Evolutionary conservation across 345 rosid species (phyloP), one percentile per base, ranked within the genome.

Genomic region (Pugionium dolabratum): DNA sequence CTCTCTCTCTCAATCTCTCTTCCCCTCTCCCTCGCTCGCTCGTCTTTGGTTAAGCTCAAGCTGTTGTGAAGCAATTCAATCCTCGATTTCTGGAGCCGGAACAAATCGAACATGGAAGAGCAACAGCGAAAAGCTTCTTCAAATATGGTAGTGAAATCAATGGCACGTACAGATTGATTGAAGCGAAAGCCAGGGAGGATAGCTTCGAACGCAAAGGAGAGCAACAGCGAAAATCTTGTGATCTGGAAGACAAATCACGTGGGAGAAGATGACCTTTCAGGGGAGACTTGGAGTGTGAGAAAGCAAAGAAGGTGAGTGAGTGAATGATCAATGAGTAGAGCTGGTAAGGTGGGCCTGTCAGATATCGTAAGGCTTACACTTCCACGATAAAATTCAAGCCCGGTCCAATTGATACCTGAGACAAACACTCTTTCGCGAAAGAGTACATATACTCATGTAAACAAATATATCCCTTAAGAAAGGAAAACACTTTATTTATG

Each of bases 231-330:
- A 8, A 55, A 62, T 54, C 6, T 54, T 29, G 72, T 66, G 76
- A 73, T 66, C 57, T 62, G 62, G 67, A 53, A 53, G 68, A 47
- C 32, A 4, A 53, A 46, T 56, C 77, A 66, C 77, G 77, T 73
- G 77, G 64, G 59, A 60, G 62, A 37, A 43, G 72, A 51, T 41
- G 76, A 37, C 67, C 62, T 37, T 54, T 34, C 26, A 26, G 54
- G 6, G 40, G 75, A 73, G 67, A 58, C 76, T 73, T 65, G 62
- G 47, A 72, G 76, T 56, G 67, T 48, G 71, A 72, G 76, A 34
- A 36, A 64, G 60, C 8, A 43, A 25, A 1, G 18, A 0, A 4
- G 48, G n/a, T 6, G 29, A 54, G 68, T 39, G 61, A 40, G 40
- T 35, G 6, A 18, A 18, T 18, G 18, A 18, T 18, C 18, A 68